Conservation (phyloP, 2,329 filamentous ascomycete species). For the Ascochyta fabae region DNA sequence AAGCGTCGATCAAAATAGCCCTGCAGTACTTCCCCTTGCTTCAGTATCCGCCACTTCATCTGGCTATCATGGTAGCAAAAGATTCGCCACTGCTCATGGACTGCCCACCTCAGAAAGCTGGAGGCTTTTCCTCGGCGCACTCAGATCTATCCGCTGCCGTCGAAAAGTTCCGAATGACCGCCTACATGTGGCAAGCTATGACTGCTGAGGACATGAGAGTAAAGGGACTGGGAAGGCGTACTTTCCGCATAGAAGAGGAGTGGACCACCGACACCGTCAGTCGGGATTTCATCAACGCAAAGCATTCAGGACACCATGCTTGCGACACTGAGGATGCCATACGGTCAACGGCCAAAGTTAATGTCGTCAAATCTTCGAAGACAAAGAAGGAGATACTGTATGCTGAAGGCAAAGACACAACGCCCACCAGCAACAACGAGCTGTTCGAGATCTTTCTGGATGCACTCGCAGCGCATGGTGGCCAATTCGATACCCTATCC, state of each 20-base stretch:
- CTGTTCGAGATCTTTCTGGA: slow-evolving; percentile 33
- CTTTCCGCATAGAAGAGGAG: slow-evolving; percentile 44
- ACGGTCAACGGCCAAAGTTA: slow-evolving; percentile 37
- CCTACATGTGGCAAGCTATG: slow-evolving; percentile 47
- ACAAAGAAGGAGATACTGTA: slow-evolving; percentile 30
- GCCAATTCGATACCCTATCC: slow-evolving; percentile 30
- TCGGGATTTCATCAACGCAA: slow-evolving; percentile 27
- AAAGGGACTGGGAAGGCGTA: slow-evolving; percentile 35
- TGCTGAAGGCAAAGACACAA: slow-evolving; percentile 7
- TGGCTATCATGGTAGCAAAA: slow-evolving; percentile 42
- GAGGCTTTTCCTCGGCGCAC: slow-evolving; percentile 34
- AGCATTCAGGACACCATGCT: slow-evolving; percentile 6
- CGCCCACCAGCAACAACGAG: slow-evolving; percentile 1
- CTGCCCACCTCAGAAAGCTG: slow-evolving; percentile 37
- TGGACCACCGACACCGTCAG: slow-evolving; percentile 36
- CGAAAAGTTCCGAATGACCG: slow-evolving; percentile 43
- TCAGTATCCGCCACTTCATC: slow-evolving; percentile 41
- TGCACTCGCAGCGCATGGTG: slow-evolving; percentile 33
- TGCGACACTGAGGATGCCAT: slow-evolving; percentile 26
- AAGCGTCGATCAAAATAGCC: slow-evolving; percentile 16
- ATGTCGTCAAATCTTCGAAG: slow-evolving; percentile 33
- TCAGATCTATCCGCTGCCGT: slow-evolving; percentile 38
- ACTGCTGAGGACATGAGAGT: slow-evolving; percentile 41
- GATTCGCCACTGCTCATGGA: slow-evolving; percentile 43
- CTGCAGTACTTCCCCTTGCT: slow-evolving; percentile 41